phyloP scores from a whole-genome alignment of 257 asterid genomes.

The Thymus quinquecostatus region DNA sequence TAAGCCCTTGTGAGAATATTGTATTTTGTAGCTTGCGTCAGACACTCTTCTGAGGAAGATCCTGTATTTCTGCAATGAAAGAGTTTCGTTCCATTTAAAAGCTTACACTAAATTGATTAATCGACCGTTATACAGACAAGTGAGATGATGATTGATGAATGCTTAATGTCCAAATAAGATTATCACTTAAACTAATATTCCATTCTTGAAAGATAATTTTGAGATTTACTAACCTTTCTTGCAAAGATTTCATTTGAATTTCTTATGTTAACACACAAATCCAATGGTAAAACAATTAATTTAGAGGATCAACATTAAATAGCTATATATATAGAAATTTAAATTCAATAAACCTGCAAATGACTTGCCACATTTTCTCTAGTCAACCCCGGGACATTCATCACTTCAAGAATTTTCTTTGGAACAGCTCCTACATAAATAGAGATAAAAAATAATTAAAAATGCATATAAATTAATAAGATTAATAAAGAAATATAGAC shows the following conservation, averaged over 20 bases:
- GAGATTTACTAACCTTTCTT: background rate
- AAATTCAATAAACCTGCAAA: slow-evolving; percentile 50
- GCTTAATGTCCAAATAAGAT: background rate
- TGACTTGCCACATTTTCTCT: slow-evolving; percentile 75
- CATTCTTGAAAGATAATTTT: background rate
- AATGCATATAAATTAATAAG: background rate
- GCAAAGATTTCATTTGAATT: slow-evolving; percentile 12
- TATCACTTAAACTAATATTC: background rate
- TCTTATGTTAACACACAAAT: background rate
- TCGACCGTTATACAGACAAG: background rate
- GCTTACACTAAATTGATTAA: background rate
- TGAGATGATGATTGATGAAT: background rate
- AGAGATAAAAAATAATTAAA: background rate
- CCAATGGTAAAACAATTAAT: background rate
- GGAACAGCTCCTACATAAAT: slow-evolving; percentile 54
- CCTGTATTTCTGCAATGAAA: slow-evolving; percentile 50
- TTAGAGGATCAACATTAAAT: background rate
- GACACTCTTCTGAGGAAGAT: slow-evolving; percentile 52
- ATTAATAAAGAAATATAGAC: background rate
- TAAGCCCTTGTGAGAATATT: slow-evolving; percentile 6
- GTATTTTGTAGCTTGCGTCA: slow-evolving; percentile 45
- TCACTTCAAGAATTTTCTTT: slow-evolving; percentile 50
- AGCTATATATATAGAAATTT: background rate
- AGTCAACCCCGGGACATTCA: slow-evolving; percentile 60
- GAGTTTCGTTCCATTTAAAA: no score